phyloP scores from a whole-genome alignment of 108 stramenopile genomes.

The Skeletonema potamos region DNA sequence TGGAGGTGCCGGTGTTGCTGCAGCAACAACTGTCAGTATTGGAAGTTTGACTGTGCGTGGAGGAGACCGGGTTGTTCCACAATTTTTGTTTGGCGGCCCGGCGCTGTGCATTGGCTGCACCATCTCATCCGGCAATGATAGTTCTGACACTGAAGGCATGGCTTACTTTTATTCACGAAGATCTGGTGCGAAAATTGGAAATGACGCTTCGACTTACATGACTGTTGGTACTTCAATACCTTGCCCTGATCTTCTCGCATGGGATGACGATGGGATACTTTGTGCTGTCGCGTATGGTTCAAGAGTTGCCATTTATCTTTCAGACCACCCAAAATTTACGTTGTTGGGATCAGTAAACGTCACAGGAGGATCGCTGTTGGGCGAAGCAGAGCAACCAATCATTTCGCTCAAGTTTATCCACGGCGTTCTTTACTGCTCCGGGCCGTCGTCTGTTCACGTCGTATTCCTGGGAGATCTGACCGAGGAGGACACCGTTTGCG shows the following conservation, averaged over 20 bases:
- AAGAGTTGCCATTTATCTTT: conserved; percentile 73
- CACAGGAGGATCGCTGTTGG: conserved; percentile 5
- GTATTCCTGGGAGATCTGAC: conserved; percentile 72
- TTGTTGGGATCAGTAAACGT: conserved; percentile 64
- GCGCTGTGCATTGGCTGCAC: conserved; percentile 67
- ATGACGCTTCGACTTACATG: conserved; percentile 56
- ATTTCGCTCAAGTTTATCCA: conserved; percentile 75
- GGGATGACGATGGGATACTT: conserved; percentile 80
- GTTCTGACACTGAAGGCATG: conserved; percentile 36
- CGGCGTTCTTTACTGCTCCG: conserved; percentile 75
- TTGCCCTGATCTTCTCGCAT: conserved; percentile 74
- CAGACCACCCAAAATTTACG: conserved; percentile 59
- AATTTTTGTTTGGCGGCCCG: conserved; percentile 78
- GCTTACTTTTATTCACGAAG: conserved; percentile 79
- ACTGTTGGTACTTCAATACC: conserved; percentile 77
- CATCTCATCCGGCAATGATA: conserved; percentile 34
- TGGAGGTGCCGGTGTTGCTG: conserved; percentile 43
- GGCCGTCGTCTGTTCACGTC: conserved; percentile 60
- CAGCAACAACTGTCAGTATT: conserved; percentile 56
- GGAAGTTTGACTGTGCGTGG: conserved; percentile 69
- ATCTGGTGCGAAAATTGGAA: conserved; percentile 27
- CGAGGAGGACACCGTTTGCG: conserved; percentile 52
- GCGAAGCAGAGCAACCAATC: conserved; percentile 41
- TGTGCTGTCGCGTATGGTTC: conserved; percentile 67
- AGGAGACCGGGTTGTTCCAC: conserved; percentile 67